These are phyloP conservation scores for Penicillium nordicum DNA, from an alignment of 2,329 filamentous ascomycete genomes.

Conservation along the genomic window DNA sequence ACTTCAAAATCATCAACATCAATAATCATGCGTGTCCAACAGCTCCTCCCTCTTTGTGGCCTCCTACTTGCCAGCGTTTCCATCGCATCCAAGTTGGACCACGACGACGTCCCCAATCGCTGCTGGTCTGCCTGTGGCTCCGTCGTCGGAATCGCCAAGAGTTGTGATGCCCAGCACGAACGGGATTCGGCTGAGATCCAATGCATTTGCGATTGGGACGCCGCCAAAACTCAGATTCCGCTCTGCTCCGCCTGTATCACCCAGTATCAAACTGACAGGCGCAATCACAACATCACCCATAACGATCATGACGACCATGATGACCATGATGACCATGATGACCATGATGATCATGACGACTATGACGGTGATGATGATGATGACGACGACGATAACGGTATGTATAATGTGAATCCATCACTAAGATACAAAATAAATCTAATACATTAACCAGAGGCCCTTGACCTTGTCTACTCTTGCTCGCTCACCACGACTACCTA, in stretches of 20 bases:
- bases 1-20: background rate
- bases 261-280: slow-evolving; percentile 17
- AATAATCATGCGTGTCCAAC: slow-evolving; percentile 22
- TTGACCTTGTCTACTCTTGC: slow-evolving; percentile 31
- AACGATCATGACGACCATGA: slow-evolving; percentile 9
- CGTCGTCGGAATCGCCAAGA: slow-evolving; percentile 23
- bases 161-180: slow-evolving; percentile 25
- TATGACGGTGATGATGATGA: slow-evolving; percentile 16
- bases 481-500: slow-evolving; percentile 28
- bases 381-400: slow-evolving; percentile 28
- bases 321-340: slow-evolving; percentile 5
- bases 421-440: background rate
- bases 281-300: slow-evolving; percentile 11
- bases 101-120: slow-evolving; percentile 27
- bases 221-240: slow-evolving; percentile 26
- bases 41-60: slow-evolving; percentile 23
- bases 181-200: slow-evolving; percentile 25
- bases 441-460: slow-evolving; percentile 24
- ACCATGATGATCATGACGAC: slow-evolving; percentile 17
- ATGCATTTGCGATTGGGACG: slow-evolving; percentile 30
- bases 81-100: slow-evolving; percentile 27
- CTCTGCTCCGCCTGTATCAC: slow-evolving; percentile 34
- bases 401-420: background rate
- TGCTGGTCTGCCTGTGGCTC: slow-evolving; percentile 28
- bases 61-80: slow-evolving; percentile 24